Conservation (phyloP, 2,329 filamentous ascomycete species). For the Cladosporium sp. region DNA sequence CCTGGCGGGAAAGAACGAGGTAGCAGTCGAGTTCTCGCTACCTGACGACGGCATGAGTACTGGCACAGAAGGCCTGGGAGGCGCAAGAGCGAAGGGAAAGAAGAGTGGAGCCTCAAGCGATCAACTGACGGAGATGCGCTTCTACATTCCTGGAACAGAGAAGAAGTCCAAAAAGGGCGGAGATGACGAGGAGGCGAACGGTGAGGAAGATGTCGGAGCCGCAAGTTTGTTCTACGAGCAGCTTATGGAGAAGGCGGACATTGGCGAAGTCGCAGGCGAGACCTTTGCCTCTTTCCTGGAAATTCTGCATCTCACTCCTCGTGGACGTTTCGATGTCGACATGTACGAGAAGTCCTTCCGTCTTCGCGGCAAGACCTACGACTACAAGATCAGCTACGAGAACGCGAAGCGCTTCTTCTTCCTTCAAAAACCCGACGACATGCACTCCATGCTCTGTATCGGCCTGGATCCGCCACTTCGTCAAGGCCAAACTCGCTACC, state of each 20-base stretch:
- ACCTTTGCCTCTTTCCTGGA: conserved; percentile 97
- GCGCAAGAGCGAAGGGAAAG: conserved; percentile 73
- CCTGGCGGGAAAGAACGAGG: conserved; percentile 94
- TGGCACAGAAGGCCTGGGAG: conserved; percentile 72
- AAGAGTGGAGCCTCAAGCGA: conserved; percentile 88
- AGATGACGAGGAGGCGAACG: conserved; percentile 58
- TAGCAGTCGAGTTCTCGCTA: conserved; percentile 89
- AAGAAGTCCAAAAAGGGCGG: conserved; percentile 69
- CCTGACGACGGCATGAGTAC: conserved; percentile 70
- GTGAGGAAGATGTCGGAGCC: conserved; percentile 80
- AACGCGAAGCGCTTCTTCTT: conserved; percentile 99
- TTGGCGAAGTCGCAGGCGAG: conserved; percentile 97
- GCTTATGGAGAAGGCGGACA: conserved; percentile 96
- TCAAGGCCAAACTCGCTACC: conserved; percentile 96
- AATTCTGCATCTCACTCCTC: conserved; percentile 92
- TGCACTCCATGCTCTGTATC: conserved; percentile 91
- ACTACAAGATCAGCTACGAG: conserved; percentile 99
- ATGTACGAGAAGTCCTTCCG: conserved; percentile 99
- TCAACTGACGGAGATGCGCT: conserved; percentile 96
- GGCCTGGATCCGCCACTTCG: conserved; percentile 92
- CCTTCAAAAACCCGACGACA: conserved; percentile 95
- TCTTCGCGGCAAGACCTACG: conserved; percentile 96
- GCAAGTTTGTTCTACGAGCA: conserved; percentile 98
- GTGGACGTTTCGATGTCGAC: conserved; percentile 99
- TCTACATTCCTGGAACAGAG: conserved; percentile 92